Evolutionary conservation across 805 yeast genomes (phyloP), one percentile per base, ranked within the genome.

Genomic region (Candida ovalis): DNA sequence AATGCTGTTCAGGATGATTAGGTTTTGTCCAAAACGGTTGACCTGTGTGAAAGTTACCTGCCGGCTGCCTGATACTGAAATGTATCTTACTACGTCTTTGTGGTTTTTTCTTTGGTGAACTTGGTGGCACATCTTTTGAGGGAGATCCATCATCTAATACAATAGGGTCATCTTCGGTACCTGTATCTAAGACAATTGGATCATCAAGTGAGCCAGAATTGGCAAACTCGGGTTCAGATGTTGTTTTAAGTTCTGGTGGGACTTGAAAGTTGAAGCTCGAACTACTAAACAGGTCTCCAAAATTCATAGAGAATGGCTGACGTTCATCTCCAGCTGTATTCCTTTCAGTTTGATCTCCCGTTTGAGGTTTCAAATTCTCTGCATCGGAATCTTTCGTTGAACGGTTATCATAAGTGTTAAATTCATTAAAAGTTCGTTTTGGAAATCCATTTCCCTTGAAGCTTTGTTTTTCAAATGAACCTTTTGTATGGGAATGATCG

Each of bases 141-240:
- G 36, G 18, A 19, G 28, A 17, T 5, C 21, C 2, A 17, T 58
- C 62, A 38, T 60, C 64, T 24, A 62, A 46, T 2, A 62, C 48
- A 18, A 62, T 60, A 1, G 68, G 68, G 36, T 62, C 66, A 18
- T 63, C 67, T 32, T 58, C 55, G 1, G 66, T 61, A 4, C 67
- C 68, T 1, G 47, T 47, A 37, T 60, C 66, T 17, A 63, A 43
- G 3, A 58, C 46, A 12, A 62, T 61, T 4, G 64, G 66, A 36
- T 61, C 61, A 15, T 59, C 57, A 10, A 48, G 44, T 4, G 58
- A 50, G 3, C 61, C 62, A 13, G 51, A 10, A 33, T 43, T 52
- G 17, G 42, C 17, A 23, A 47, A 46, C 4, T 8, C 15, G 18
- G 30, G 15, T 3, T 35, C 30, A 1, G n/a, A 23, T 24, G 40